Evolutionary conservation across 2,329 filamentous ascomycete genomes (phyloP).

Genomic region (Zalaria obscura): DNA sequence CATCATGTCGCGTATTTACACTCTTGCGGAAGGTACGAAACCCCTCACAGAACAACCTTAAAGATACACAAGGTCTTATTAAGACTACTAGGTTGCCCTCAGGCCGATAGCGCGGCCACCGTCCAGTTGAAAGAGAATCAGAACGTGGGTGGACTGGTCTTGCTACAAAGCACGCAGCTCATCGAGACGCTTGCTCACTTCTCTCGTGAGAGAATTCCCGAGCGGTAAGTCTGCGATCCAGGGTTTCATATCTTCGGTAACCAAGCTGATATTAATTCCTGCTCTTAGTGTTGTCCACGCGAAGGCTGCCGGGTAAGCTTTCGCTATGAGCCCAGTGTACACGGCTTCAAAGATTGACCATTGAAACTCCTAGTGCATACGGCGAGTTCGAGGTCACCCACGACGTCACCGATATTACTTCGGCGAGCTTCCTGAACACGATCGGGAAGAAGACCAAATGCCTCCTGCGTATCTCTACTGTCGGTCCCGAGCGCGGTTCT

Average conservation of each 20-base stretch:
- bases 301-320: constrained; percentile 6
- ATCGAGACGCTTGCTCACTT: constrained; percentile 46
- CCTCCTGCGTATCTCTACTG: constrained; percentile 33
- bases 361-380: constrained; percentile 3
- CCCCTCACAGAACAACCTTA: too few species aligned
- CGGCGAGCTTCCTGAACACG: constrained; percentile 37
- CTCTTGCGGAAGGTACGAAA: constrained; percentile 1
- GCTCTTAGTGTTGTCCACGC: constrained; percentile 7
- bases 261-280: too few species aligned
- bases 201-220: constrained; percentile 46
- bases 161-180: constrained; percentile 45
- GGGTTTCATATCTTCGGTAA: too few species aligned
- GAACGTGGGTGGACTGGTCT: constrained; percentile 24
- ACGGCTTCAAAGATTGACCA: too few species aligned
- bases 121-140: constrained; percentile 1
- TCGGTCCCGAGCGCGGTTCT: constrained; percentile 30
- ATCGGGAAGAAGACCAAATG: constrained; percentile 40
- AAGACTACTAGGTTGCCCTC: not conserved
- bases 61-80: not conserved
- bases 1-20: constrained; percentile 1
- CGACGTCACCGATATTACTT: constrained; percentile 42
- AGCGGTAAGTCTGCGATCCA: constrained; percentile 20
- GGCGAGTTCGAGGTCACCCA: constrained; percentile 40
- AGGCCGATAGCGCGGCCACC: constrained; percentile 1
- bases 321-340: too few species aligned